Conservation (phyloP, 1,284 basidiomycete species). For the Kwoniella shivajii region DNA sequence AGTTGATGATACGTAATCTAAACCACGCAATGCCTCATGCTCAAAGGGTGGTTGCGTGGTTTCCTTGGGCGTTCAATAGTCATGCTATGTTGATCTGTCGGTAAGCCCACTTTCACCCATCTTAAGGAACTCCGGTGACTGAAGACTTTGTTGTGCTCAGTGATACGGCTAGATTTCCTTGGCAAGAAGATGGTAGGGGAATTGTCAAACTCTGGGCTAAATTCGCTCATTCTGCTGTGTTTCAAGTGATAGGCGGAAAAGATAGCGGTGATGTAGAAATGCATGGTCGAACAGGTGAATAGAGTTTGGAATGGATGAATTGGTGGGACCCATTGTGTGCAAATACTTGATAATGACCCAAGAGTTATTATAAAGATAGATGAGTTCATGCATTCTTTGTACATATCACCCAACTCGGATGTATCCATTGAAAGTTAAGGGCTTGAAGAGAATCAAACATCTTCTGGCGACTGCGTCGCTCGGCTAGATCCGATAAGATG, state of each 20-base stretch:
- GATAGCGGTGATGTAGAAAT: background rate
- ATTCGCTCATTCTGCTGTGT: conserved; percentile 21
- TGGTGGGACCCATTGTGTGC: background rate
- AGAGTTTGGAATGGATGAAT: background rate
- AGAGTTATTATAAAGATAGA: background rate
- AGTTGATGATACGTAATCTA: conserved; percentile 36
- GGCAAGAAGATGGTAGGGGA: conserved; percentile 36
- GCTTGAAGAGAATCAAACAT: no score
- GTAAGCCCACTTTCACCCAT: conserved; percentile 17
- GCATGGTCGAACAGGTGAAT: conserved; percentile 1
- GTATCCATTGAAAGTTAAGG: no score
- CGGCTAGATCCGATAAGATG: no score
- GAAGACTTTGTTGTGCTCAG: conserved; percentile 12
- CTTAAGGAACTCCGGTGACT: background rate
- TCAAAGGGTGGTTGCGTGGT: conserved; percentile 46
- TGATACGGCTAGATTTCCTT: conserved; percentile 30
- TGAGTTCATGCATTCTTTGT: background rate
- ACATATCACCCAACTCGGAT: no score
- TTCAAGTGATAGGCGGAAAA: background rate
- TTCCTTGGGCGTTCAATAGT: conserved; percentile 45
- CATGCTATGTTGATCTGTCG: conserved; percentile 47
- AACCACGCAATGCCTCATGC: conserved; percentile 33
- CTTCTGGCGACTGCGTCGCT: no score
- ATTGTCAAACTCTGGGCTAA: conserved; percentile 36
- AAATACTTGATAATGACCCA: background rate